These are phyloP conservation scores for Sapria himalayana DNA, from an alignment of 345 rosid genomes.

Conservation along the genomic window DNA sequence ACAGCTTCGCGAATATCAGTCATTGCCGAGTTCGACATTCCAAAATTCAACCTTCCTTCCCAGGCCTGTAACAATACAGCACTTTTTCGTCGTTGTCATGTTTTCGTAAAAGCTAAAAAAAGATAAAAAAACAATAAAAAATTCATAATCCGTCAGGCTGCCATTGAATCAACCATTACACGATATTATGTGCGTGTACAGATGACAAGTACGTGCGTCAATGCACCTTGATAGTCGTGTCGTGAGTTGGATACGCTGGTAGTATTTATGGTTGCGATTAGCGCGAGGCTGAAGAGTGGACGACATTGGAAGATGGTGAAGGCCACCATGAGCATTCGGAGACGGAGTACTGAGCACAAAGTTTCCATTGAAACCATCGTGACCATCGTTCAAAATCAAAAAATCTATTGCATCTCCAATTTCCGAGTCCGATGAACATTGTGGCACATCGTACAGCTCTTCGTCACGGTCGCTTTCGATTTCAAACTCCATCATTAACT, in stretches of 20 bases:
- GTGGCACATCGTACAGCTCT: slow-evolving; percentile 22
- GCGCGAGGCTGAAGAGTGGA: slow-evolving; percentile 63
- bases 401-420: slow-evolving; percentile 58
- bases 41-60: slow-evolving; percentile 69
- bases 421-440: slow-evolving; percentile 49
- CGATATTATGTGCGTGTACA: too few relatives aligned
- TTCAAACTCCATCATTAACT: too few relatives aligned
- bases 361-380: slow-evolving; percentile 23
- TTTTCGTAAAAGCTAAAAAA: not conserved
- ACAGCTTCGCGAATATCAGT: slow-evolving; percentile 88
- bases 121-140: not conserved
- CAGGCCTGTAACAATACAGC: slow-evolving; percentile 44
- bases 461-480: slow-evolving; percentile 10
- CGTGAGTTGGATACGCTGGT: slow-evolving; percentile 57
- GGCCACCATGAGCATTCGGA: slow-evolving; percentile 75
- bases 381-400: slow-evolving; percentile 44
- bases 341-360: slow-evolving; percentile 40
- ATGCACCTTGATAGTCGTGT: slow-evolving; percentile 61
- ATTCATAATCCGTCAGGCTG: too few relatives aligned
- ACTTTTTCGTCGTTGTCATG: too few relatives aligned
- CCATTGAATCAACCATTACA: too few relatives aligned
- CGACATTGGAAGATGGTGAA: slow-evolving; percentile 30
- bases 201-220: not conserved
- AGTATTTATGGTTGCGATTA: slow-evolving; percentile 56
- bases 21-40: slow-evolving; percentile 79